Conservation (phyloP, 1,284 basidiomycete genomes). For the Pseudozyma hubeiensis region DNA sequence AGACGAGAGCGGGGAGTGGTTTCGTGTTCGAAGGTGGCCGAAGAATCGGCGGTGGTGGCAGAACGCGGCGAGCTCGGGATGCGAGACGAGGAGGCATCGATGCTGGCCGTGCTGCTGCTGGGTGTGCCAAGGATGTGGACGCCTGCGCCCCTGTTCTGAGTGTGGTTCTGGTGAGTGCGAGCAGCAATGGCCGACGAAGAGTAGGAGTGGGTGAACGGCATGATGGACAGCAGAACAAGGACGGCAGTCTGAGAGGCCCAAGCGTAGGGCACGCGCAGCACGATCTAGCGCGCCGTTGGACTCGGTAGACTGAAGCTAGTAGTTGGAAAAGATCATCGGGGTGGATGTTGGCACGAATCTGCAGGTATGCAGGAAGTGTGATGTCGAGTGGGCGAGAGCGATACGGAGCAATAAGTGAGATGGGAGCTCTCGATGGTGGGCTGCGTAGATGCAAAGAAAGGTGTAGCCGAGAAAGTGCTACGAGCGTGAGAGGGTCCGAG, state of each 20-base stretch:
- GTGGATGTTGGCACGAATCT: no score
- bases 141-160: neutral
- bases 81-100: conserved; percentile 10
- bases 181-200: conserved; percentile 3
- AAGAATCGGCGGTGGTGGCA: conserved; percentile 5
- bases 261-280: no score
- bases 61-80: conserved; percentile 3
- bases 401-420: no score
- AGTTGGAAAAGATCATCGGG: no score
- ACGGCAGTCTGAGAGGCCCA: neutral
- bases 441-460: no score
- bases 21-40: conserved; percentile 11
- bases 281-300: neutral
- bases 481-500: no score
- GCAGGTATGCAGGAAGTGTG: no score
- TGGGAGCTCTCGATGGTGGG: no score
- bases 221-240: neutral
- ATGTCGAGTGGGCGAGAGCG: no score
- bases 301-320: neutral
- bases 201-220: conserved; percentile 27
- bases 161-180: conserved; percentile 2
- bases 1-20: conserved; percentile 24
- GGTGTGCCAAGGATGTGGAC: conserved; percentile 1
- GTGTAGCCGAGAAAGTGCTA: no score
- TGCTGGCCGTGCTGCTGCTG: neutral